Conservation (phyloP, 441 rosid genomes). For the Theobroma grandiflorum region DNA sequence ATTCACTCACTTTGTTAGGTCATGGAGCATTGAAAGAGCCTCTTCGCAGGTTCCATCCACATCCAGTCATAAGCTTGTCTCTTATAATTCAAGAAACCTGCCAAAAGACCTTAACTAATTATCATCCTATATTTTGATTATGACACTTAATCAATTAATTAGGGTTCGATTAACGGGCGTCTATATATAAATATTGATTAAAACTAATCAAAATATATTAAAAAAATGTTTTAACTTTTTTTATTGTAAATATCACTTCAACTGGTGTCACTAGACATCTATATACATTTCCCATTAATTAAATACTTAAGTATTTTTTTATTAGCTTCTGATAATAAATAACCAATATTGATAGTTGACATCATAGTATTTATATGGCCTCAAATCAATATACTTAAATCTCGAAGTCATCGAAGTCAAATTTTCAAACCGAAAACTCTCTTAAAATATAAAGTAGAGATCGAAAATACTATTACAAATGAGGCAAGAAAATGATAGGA, state of each 20-base stretch:
- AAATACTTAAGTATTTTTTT: too few species aligned
- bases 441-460: not conserved
- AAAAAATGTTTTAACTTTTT: too few species aligned
- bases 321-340: not conserved
- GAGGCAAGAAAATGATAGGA: not conserved
- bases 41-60: not conserved
- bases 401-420: not conserved
- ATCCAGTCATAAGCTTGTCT: not conserved
- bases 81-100: conserved; percentile 13
- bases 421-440: not conserved
- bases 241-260: too few species aligned
- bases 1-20: conserved; percentile 24
- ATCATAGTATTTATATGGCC: not conserved
- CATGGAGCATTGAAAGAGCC: conserved; percentile 23
- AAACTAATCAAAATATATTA: too few species aligned
- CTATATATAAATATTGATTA: too few species aligned
- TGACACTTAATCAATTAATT: too few species aligned
- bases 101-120: not conserved
- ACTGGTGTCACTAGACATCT: too few species aligned
- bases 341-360: not conserved
- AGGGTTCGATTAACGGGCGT: too few species aligned
- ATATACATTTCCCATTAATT: too few species aligned
- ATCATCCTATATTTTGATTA: too few species aligned
- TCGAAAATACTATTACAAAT: not conserved
- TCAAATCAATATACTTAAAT: not conserved